Evolutionary conservation across 2,329 filamentous ascomycete genomes (phyloP).

Genomic region (Penicillium sp.): DNA sequence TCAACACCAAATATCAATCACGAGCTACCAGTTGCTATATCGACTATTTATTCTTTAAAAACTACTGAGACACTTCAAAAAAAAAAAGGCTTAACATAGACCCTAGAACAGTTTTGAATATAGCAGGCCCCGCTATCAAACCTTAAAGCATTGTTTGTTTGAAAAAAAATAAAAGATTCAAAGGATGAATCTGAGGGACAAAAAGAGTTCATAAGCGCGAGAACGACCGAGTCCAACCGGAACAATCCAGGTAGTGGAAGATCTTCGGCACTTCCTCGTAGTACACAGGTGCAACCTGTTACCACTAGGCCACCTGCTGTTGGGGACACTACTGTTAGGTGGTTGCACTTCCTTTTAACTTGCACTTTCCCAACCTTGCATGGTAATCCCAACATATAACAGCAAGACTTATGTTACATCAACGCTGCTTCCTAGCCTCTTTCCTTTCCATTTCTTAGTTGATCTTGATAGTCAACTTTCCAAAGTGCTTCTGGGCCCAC

Average conservation of each 20-base stretch:
- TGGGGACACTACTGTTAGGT: background rate
- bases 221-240: background rate
- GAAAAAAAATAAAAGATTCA: no score
- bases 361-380: no score
- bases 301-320: background rate
- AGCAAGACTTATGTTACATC: background rate
- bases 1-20: background rate
- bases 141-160: background rate
- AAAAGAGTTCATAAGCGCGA: background rate
- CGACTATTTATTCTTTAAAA: no score
- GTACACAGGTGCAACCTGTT: background rate
- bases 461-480: constrained; percentile 54
- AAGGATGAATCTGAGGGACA: background rate
- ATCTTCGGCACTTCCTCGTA: background rate
- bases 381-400: no score
- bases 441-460: constrained; percentile 17
- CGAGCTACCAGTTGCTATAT: background rate
- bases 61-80: background rate
- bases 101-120: no score
- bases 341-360: background rate
- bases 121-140: background rate
- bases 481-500: constrained; percentile 55
- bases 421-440: background rate
- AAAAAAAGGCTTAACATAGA: background rate
- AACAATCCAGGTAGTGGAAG: background rate